Base-by-base conservation (phyloP, 1,284 basidiomycete genomes). In the Ceratobasidium sp. region DNA sequence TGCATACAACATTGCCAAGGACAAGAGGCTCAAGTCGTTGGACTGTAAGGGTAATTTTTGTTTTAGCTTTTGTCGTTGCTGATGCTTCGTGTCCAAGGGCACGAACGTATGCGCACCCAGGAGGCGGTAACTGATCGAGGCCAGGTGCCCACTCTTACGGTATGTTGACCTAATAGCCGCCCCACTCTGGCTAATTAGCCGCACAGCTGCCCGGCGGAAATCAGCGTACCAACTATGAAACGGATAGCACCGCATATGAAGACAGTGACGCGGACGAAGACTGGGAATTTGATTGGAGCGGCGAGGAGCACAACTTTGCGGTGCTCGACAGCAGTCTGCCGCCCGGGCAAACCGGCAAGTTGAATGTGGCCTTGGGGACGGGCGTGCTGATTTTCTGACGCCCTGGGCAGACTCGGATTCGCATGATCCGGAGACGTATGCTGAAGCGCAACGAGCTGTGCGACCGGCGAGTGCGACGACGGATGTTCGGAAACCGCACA, bases 1-100 rank as follows among this genome's bases (percentile, higher is more conserved):
- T 19, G 97, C 97, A 0, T 99, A 99, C 83, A 92, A 97, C 89
- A 87, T 99, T 1, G 87, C 98, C 75, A 87, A 96, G 71, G 97
- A 99, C 82, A 96, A 97, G 85, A 89, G 91, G 80, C 86, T 95
- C 54, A 89, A 95, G 77, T 90, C 96, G 17, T 90, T 92, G 82
- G 94, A 94, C 83, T 67, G 78, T 79, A 59, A 68, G 78, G 69
- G 8, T 34, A 17, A 8, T 29, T n/a, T 40, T 44, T 49, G n/a
- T 37, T 11, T 62, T 51, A 34, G n/a, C 22, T n/a, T 22, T 37
- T 25, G n/a, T 15, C 43, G 25, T 15, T 19, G 29, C 25, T 25
- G 11, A 22, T 19, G 37, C 15, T 13, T 62, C 46, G 22, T n/a
- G 29, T 1, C 19, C 57, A 22, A 73, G 69, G 69, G 69, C 22